Conservation (phyloP, 1,284 basidiomycete genomes). For the Tilletia caries region DNA sequence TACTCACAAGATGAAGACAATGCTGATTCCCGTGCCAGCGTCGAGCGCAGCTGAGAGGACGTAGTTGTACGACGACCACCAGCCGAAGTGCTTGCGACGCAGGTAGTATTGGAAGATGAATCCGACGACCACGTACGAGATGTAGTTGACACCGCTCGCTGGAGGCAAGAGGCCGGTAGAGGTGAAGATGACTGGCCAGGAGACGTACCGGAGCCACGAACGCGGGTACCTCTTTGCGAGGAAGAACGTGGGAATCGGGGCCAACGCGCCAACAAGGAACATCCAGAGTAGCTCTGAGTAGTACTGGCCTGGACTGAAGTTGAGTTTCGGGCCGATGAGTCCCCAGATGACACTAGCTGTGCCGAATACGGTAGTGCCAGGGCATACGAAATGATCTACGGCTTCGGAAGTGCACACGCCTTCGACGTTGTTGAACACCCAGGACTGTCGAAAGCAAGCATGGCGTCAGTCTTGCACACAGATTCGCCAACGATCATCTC, state of each 20-base stretch:
- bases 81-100: conserved; percentile 41
- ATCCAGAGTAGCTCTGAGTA: conserved; percentile 40
- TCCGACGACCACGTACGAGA: conserved; percentile 57
- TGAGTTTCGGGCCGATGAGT: conserved; percentile 56
- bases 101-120: conserved; percentile 54
- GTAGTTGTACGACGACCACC: conserved; percentile 56
- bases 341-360: conserved; percentile 49
- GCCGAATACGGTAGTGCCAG: conserved; percentile 35
- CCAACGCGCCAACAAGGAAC: conserved; percentile 36
- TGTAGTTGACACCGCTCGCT: conserved; percentile 50
- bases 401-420: conserved; percentile 64
- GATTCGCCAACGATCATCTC: background rate
- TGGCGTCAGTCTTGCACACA: background rate
- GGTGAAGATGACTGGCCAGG: conserved; percentile 42
- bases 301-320: conserved; percentile 27
- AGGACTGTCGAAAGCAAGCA: conserved; percentile 52
- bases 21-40: conserved; percentile 52
- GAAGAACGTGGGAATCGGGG: conserved; percentile 37
- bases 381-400: conserved; percentile 47
- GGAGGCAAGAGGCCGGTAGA: conserved; percentile 45
- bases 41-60: conserved; percentile 53
- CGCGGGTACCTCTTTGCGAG: conserved; percentile 24
- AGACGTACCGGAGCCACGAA: conserved; percentile 50
- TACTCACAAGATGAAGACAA: conserved; percentile 49
- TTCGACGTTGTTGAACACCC: conserved; percentile 69